Conservation (phyloP, 2,329 filamentous ascomycete genomes). For the Lithohypha guttulata region DNA sequence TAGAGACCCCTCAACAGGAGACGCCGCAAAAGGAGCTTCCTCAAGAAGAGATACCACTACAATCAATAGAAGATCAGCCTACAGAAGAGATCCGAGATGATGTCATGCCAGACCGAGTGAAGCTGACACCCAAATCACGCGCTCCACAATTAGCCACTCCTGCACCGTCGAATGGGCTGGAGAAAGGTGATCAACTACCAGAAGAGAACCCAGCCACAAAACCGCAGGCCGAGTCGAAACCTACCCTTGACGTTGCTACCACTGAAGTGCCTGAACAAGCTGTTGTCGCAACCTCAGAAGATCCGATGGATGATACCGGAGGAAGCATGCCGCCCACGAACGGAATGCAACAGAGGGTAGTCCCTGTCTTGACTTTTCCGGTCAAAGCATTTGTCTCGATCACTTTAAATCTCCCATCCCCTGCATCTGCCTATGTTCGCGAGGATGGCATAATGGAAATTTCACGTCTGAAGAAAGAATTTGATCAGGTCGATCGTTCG, state of each 20-base stretch:
- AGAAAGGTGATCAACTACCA: conserved; percentile 1
- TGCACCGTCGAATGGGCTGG: conserved; percentile 3
- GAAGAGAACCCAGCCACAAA: background rate
- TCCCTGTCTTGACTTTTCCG: conserved; percentile 88
- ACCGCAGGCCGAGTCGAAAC: background rate
- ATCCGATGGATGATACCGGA: background rate
- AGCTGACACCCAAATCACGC: conserved; percentile 19
- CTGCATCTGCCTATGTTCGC: conserved; percentile 52
- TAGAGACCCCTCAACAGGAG: conserved; percentile 10
- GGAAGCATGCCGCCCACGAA: background rate
- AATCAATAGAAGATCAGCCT: conserved; percentile 3
- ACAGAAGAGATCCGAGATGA: background rate
- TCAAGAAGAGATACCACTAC: conserved; percentile 13
- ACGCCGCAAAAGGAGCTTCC: conserved; percentile 18
- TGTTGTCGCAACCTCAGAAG: background rate
- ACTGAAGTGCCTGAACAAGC: background rate
- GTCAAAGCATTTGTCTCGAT: conserved; percentile 95
- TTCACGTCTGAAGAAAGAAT: conserved; percentile 89
- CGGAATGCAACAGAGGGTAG: conserved; percentile 36
- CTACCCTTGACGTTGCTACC: background rate
- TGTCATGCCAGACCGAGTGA: background rate
- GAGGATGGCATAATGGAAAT: conserved; percentile 82
- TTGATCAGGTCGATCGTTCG: conserved; percentile 92
- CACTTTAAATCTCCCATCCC: conserved; percentile 51
- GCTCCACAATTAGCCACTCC: conserved; percentile 11